Conservation (phyloP, 73 alveolate species). For the Paramecium sonneborni region DNA sequence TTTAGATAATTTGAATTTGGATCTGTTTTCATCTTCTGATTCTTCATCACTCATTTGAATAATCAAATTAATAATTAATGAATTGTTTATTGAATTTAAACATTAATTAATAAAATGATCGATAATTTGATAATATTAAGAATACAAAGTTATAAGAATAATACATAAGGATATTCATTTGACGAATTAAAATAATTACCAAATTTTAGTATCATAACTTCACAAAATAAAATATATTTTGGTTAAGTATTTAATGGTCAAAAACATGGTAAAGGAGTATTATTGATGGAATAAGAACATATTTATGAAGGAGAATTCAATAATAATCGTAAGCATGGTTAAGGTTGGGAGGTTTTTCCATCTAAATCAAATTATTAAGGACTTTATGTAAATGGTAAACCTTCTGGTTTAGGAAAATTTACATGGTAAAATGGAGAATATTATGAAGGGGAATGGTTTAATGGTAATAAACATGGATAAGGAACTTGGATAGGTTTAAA, state of each 20-base stretch:
- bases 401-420: slow-evolving; percentile 75
- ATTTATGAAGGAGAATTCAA: slow-evolving; percentile 61
- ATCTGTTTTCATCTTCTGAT: slow-evolving; percentile 31
- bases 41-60: background rate
- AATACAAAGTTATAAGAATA: background rate
- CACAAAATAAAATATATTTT: background rate
- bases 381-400: slow-evolving; percentile 76
- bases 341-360: slow-evolving; percentile 73
- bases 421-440: slow-evolving; percentile 76
- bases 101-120: background rate
- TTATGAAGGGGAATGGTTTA: slow-evolving; percentile 82
- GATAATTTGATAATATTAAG: background rate
- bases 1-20: background rate
- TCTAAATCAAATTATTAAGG: slow-evolving; percentile 79
- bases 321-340: slow-evolving; percentile 69
- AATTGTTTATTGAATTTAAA: background rate
- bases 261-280: slow-evolving; percentile 33
- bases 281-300: background rate
- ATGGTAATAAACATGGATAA: slow-evolving; percentile 78
- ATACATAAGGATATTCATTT: background rate
- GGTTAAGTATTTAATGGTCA: slow-evolving; percentile 5
- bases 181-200: background rate
- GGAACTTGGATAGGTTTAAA: slow-evolving; percentile 72
- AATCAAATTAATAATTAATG: background rate
- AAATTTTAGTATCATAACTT: background rate